Evolutionary conservation across 2,329 filamentous ascomycete genomes (phyloP).

Genomic region (Fusarium nematophilum): DNA sequence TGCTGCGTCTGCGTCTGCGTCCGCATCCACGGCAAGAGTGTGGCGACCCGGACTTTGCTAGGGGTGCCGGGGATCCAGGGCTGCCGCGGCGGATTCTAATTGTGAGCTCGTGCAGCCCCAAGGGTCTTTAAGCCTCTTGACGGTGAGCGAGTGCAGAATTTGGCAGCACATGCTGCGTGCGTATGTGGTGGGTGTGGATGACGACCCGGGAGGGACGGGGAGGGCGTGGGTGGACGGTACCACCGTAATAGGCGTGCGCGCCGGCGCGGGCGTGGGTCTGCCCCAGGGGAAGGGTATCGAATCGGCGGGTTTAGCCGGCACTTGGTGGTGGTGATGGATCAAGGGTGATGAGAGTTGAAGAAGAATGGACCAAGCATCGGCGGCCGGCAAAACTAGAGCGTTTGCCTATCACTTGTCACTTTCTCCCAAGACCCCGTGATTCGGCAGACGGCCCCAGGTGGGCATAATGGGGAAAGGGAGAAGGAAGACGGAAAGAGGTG

Average conservation of each 20-base stretch:
- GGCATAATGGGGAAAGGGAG: conserved; percentile 16
- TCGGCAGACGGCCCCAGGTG: conserved; percentile 5
- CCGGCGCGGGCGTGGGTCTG: conserved; percentile 25
- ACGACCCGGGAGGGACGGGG: conserved; percentile 9
- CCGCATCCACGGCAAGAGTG: conserved; percentile 30
- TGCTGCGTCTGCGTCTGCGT: no score
- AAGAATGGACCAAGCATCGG: conserved; percentile 10
- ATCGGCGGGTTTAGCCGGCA: conserved; percentile 34
- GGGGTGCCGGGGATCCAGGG: no score
- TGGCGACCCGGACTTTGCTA: no score
- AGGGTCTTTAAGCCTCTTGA: conserved; percentile 4
- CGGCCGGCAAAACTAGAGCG: conserved; percentile 12
- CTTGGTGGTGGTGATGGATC: conserved; percentile 3
- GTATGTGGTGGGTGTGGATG: conserved; percentile 1
- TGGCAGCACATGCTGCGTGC: not conserved
- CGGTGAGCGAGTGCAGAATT: no score
- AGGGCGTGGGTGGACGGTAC: conserved; percentile 12
- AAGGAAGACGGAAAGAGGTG: conserved; percentile 17
- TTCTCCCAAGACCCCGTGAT: conserved; percentile 16
- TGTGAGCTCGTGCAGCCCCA: conserved; percentile 17
- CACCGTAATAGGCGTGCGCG: conserved; percentile 11
- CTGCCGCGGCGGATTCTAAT: conserved; percentile 16
- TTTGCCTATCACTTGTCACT: conserved; percentile 36
- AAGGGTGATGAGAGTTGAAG: conserved; percentile 24
- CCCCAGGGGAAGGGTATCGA: conserved; percentile 37